These are phyloP conservation scores for Saturnispora diversa DNA, from an alignment of 805 yeast species.

Conservation along the genomic window DNA sequence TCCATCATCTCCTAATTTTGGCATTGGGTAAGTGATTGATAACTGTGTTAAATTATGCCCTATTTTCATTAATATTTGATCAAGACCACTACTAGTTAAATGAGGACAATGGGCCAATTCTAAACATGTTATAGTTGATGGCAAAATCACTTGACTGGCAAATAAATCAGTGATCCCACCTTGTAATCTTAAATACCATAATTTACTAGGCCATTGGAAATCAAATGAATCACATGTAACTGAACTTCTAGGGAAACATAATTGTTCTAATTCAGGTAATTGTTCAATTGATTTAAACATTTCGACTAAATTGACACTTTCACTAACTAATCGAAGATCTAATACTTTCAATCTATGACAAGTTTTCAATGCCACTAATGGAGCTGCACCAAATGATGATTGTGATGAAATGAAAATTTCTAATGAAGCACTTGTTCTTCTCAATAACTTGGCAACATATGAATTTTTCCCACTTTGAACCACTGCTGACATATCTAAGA, in stretches of 20 bases:
- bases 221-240: conserved; percentile 56
- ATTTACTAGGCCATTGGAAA: conserved; percentile 70
- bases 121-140: conserved; percentile 57
- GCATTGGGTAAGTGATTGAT: conserved; percentile 82
- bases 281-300: conserved; percentile 66
- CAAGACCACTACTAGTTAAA: conserved; percentile 56
- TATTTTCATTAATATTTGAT: conserved; percentile 48
- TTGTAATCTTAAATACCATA: conserved; percentile 65
- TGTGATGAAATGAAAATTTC: conserved; percentile 83
- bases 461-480: conserved; percentile 92
- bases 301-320: conserved; percentile 76
- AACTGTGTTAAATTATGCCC: conserved; percentile 61
- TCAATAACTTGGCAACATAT: conserved; percentile 69
- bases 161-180: conserved; percentile 89
- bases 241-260: conserved; percentile 86
- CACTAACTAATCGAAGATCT: conserved; percentile 82
- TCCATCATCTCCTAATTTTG: conserved; percentile 58
- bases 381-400: conserved; percentile 88
- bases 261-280: conserved; percentile 54
- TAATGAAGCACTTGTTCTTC: conserved; percentile 63
- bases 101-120: conserved; percentile 87
- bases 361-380: conserved; percentile 68
- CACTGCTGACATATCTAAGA: conserved; percentile 67
- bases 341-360: conserved; percentile 58
- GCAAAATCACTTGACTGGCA: conserved; percentile 61